Evolutionary conservation across 2,329 filamentous ascomycete species (phyloP), one percentile per base, ranked within the genome.

Genomic region (Scorias spongiosa): DNA sequence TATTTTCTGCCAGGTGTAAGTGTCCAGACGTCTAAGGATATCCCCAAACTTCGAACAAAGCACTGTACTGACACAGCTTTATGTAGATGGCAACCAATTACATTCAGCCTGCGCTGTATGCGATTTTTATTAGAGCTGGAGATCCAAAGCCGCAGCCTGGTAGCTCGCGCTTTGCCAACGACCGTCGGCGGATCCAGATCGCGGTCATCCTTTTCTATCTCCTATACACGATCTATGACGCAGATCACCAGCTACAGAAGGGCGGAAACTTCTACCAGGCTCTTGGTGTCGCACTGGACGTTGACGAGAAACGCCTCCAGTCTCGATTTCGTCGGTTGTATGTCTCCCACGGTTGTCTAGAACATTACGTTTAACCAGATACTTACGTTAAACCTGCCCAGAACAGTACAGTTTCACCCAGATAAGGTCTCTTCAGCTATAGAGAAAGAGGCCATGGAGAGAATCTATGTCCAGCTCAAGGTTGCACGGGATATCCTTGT

Each of bases 201-300:
- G 69, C 81, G 53, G 84, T 96, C 56, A 81, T 96, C 42, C 70
- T 81, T 41, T 66, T 76, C 48, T 98, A 96, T 66, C 83, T 96
- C 32, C 66, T 81, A 51, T 95, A 94, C 70, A 94, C 87, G 40
- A 78, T 96, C 55, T 91, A 88, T 67, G 89, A 96, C 66, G 82
- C 86, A 56, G 84, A 93, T 70, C 78, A 84, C 67, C 78, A 85
- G 49, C 72, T 94, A 26, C 81, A 77, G 49, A 68, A 72, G 39
- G 68, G 71, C 1, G 78, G 81, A 14, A 80, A 85, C 62, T 94
- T 83, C 67, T 96, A 95, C 66, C 69, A 75, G 40, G 74, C 81
- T 49, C 75, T 98, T 0, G 78, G 78, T 30, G 74, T 95, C 0
- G 69, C 80, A 10, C 70, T 80, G 32, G 63, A 73, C 45, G 81